These are phyloP conservation scores for Tolypocladium amazonense DNA, from an alignment of 2,329 filamentous ascomycete genomes.

Conservation along the genomic window DNA sequence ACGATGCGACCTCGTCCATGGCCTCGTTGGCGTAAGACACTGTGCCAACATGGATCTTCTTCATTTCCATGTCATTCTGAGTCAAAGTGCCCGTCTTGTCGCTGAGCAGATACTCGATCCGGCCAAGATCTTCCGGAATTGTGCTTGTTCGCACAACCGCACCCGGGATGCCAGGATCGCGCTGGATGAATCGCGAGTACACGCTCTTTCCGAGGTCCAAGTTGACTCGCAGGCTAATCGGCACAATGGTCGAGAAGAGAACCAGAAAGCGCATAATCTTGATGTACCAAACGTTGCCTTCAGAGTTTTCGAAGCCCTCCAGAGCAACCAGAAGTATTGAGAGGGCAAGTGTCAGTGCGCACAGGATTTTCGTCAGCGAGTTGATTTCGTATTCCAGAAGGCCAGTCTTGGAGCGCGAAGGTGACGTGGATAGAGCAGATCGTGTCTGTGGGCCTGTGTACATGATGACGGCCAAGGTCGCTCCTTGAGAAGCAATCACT, in stretches of 20 bases:
- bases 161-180: conserved; percentile 78
- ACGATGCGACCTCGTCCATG: conserved; percentile 91
- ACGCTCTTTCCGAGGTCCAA: conserved; percentile 94
- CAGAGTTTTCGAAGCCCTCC: conserved; percentile 63
- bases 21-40: conserved; percentile 97
- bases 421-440: conserved; percentile 83
- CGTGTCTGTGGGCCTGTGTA: conserved; percentile 94
- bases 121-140: conserved; percentile 89
- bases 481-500: conserved; percentile 85
- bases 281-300: conserved; percentile 74
- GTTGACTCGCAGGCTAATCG: conserved; percentile 92
- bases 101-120: conserved; percentile 91
- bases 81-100: conserved; percentile 98
- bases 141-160: conserved; percentile 94
- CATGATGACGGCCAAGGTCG: conserved; percentile 78
- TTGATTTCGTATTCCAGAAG: conserved; percentile 95
- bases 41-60: conserved; percentile 96
- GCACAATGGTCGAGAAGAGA: conserved; percentile 97
- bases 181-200: conserved; percentile 91
- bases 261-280: conserved; percentile 98
- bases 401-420: conserved; percentile 87
- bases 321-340: conserved; percentile 83
- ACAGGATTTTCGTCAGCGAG: conserved; percentile 90
- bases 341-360: conserved; percentile 72
- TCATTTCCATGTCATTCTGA: conserved; percentile 98